These are phyloP conservation scores for Holtermannia corniformis DNA, from an alignment of 768 basidiomycete species.

Conservation along the genomic window DNA sequence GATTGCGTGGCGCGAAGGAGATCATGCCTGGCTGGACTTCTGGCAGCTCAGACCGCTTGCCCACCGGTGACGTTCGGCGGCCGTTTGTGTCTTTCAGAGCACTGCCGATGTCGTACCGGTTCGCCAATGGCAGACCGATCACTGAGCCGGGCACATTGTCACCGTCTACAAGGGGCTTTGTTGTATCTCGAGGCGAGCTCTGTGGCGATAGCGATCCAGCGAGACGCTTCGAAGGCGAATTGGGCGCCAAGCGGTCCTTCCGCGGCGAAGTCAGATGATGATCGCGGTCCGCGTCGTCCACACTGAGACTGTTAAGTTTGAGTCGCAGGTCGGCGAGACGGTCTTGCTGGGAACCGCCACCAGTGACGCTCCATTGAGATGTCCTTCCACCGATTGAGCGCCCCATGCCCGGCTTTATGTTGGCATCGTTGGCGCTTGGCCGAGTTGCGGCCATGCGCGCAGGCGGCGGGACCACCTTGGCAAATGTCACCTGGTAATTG, in stretches of 20 bases:
- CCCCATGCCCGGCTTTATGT: slow-evolving; percentile 34
- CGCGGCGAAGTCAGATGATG: slow-evolving; percentile 1
- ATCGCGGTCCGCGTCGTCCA: slow-evolving; percentile 27
- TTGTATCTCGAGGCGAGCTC: slow-evolving; percentile 14
- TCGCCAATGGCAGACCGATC: slow-evolving; percentile 25
- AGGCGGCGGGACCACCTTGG: slow-evolving; percentile 22
- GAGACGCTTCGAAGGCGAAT: slow-evolving; percentile 3
- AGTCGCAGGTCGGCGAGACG: slow-evolving; percentile 55
- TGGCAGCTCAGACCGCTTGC: slow-evolving; percentile 15
- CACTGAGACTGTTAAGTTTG: slow-evolving; percentile 58
- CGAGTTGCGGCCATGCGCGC: slow-evolving; percentile 2
- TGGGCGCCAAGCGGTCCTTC: neutral
- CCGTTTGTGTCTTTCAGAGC: slow-evolving; percentile 32
- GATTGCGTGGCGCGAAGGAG: slow-evolving; percentile 9
- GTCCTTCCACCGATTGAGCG: slow-evolving; percentile 30
- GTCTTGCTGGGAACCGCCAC: slow-evolving; percentile 42
- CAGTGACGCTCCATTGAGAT: slow-evolving; percentile 43
- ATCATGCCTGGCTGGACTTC: slow-evolving; percentile 27
- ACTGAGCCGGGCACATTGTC: slow-evolving; percentile 17
- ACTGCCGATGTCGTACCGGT: slow-evolving; percentile 42
- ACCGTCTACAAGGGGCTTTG: slow-evolving; percentile 5
- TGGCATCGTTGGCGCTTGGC: slow-evolving; percentile 2
- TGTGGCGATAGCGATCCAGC: slow-evolving; percentile 12
- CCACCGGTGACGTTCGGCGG: slow-evolving; percentile 6
- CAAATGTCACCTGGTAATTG: slow-evolving; percentile 71